These are phyloP conservation scores for Dicorynia guianensis DNA, from an alignment of 306 rosid genomes.

Conservation along the genomic window DNA sequence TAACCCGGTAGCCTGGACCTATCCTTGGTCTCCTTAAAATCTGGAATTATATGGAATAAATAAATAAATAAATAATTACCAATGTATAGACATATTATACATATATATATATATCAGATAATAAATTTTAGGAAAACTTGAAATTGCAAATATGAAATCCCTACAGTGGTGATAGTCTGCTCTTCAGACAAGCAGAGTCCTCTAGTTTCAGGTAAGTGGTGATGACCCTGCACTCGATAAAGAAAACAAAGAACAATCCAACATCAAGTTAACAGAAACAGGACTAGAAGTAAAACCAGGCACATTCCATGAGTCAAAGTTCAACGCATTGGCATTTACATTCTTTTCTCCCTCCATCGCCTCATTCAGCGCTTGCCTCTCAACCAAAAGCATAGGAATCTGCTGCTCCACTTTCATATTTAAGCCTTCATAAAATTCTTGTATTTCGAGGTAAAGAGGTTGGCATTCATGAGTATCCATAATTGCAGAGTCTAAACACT, in stretches of 20 bases:
- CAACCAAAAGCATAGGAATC: conserved; percentile 99
- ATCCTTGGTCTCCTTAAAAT: conserved; percentile 81
- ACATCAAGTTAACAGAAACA: conserved; percentile 23
- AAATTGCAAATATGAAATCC: conserved; percentile 38
- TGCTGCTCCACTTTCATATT: conserved; percentile 98
- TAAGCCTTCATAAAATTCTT: conserved; percentile 93
- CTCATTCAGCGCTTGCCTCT: conserved; percentile 96
- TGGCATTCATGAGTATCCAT: conserved; percentile 99
- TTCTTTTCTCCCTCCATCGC: conserved; percentile 99
- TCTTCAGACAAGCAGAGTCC: conserved; percentile 99
- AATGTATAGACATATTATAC: too few relatives aligned
- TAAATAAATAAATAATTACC: neutral
- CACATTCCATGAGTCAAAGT: conserved; percentile 5
- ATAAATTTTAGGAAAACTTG: conserved; percentile 1
- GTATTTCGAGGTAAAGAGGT: conserved; percentile 96
- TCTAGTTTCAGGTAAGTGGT: conserved; percentile 94
- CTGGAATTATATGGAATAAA: conserved; percentile 49
- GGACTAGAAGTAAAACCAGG: neutral
- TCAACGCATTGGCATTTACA: conserved; percentile 47
- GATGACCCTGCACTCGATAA: conserved; percentile 78
- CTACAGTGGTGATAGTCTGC: conserved; percentile 88
- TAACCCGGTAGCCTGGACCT: conserved; percentile 76
- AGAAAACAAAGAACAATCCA: conserved; percentile 27
- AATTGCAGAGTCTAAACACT: conserved; percentile 93
- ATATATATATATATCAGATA: conserved; percentile 12